Base-by-base conservation (phyloP, 2,329 filamentous ascomycete species). In the Phialophora macrospora region DNA sequence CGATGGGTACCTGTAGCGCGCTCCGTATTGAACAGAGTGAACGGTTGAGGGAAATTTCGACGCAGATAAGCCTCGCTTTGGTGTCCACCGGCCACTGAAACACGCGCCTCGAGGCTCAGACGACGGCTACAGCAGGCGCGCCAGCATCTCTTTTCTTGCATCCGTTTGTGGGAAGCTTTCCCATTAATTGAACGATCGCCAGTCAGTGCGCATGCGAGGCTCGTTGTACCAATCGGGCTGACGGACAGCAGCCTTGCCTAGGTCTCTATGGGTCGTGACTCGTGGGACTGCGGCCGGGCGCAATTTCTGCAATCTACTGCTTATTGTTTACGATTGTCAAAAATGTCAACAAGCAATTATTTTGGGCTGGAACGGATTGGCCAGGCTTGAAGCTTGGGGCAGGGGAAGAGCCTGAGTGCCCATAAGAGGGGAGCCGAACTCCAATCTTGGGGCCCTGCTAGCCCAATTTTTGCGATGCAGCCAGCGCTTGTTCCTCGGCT, bases 401-500 rank as follows among this genome's bases (percentile, higher is more conserved):
- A 58, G 55, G 58, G 46, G 38, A 56, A 41, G 56, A 48, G 56
- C 44, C 56, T 59, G 28, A 52, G n/a, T 60, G 55, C 24, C 58
- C 61, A 62, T 65, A 46, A 55, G 54, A 64, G 58, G 38, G 62
- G 49, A 46, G 9, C 30, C 44, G 56, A 30, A 24, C 20, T 49
- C 56, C 56, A 59, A 34, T 49, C 59, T 54, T 54, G 52, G 54
- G 22, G 22, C 55, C 51, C 22, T 22, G 52, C 55, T 55, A 46
- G 55, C 12, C 52, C 61, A 61, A 55, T 49, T 57, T 12, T 30
- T 41, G 52, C 55, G 48, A 41, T 57, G 55, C 60, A 61, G 51
- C 46, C 54, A 63, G 61, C 64, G 64, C 67, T 69, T 69, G 67
- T 69, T 34, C 46, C 59, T 69, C 67, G 64, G 59, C 67, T 67